Evolutionary conservation across 805 yeast species (phyloP).

Genomic region (Torulaspora gathmanii): DNA sequence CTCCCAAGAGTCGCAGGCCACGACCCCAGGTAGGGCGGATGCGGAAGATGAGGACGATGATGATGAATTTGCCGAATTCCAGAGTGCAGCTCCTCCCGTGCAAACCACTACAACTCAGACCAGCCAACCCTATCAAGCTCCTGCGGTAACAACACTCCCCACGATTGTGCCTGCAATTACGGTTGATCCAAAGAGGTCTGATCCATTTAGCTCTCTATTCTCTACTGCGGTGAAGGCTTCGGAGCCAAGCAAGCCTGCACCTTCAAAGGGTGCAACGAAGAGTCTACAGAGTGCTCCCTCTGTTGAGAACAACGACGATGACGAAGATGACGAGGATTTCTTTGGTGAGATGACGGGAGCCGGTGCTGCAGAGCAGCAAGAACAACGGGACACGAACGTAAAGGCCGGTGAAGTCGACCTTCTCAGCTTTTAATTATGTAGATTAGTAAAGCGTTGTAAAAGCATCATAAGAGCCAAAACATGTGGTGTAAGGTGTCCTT

Average conservation of each 20-base stretch:
- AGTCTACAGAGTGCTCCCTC: background rate
- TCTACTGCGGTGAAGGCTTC: constrained; percentile 53
- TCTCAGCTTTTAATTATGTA: constrained; percentile 27
- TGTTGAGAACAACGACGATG: constrained; percentile 15
- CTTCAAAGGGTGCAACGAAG: constrained; percentile 2
- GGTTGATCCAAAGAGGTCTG: constrained; percentile 43
- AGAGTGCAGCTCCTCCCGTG: constrained; percentile 52
- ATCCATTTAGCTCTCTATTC: constrained; percentile 70
- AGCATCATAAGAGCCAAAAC: no score
- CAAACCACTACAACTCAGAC: constrained; percentile 14
- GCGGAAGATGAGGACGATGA: constrained; percentile 44
- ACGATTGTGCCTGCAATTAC: constrained; percentile 37
- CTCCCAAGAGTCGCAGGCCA: constrained; percentile 63
- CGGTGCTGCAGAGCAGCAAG: constrained; percentile 7
- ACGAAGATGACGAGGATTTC: constrained; percentile 27
- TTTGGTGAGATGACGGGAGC: constrained; percentile 35
- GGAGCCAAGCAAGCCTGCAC: constrained; percentile 20
- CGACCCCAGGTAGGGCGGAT: background rate
- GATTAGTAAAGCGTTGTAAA: background rate
- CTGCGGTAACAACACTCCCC: constrained; percentile 22
- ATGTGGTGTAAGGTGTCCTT: no score
- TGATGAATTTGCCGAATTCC: constrained; percentile 80
- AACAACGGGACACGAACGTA: background rate
- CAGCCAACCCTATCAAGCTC: constrained; percentile 10
- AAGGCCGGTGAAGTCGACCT: constrained; percentile 30